Evolutionary conservation across 2,329 filamentous ascomycete genomes (phyloP).

Genomic region (Colletotrichum higginsianum): DNA sequence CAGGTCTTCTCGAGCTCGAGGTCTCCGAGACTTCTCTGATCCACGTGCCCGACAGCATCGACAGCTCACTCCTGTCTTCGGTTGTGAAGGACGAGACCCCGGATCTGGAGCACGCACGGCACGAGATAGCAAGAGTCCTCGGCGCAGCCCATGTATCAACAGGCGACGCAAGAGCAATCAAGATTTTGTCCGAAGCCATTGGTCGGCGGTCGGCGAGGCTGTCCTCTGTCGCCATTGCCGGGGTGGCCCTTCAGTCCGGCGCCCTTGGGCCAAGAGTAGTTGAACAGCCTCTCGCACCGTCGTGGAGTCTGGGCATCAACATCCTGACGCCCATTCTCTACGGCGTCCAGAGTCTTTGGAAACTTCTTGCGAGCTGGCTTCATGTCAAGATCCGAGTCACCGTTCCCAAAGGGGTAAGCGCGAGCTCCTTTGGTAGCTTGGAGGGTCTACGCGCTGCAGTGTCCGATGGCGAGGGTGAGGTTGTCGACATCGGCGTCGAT

Average conservation of each 20-base stretch:
- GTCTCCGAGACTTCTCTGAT: slow-evolving; percentile 52
- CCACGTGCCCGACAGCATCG: slow-evolving; percentile 75
- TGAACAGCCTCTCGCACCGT: background rate
- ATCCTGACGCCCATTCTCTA: slow-evolving; percentile 19
- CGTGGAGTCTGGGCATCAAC: slow-evolving; percentile 5
- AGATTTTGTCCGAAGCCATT: slow-evolving; percentile 63
- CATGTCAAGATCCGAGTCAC: background rate
- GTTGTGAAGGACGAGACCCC: slow-evolving; percentile 71
- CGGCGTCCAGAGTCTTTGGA: slow-evolving; percentile 18
- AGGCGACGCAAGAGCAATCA: slow-evolving; percentile 75
- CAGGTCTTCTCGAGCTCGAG: slow-evolving; percentile 29
- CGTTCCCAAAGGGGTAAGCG: background rate
- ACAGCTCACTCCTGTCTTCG: slow-evolving; percentile 77
- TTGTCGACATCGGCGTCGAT: slow-evolving; percentile 78
- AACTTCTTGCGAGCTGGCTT: slow-evolving; percentile 15
- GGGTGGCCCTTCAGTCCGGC: slow-evolving; percentile 45
- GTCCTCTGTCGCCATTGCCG: slow-evolving; percentile 45
- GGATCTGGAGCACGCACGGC: slow-evolving; percentile 66
- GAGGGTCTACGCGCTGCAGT: background rate
- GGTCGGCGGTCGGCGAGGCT: slow-evolving; percentile 44
- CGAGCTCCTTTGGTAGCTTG: background rate
- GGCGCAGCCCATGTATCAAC: slow-evolving; percentile 59
- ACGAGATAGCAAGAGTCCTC: slow-evolving; percentile 50
- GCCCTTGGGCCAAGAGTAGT: slow-evolving; percentile 7
- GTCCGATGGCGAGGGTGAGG: slow-evolving; percentile 54